Evolutionary conservation across 2,329 filamentous ascomycete species (phyloP), one percentile per base, ranked within the genome.

Genomic region (Dothidotthia symphoricarpi): DNA sequence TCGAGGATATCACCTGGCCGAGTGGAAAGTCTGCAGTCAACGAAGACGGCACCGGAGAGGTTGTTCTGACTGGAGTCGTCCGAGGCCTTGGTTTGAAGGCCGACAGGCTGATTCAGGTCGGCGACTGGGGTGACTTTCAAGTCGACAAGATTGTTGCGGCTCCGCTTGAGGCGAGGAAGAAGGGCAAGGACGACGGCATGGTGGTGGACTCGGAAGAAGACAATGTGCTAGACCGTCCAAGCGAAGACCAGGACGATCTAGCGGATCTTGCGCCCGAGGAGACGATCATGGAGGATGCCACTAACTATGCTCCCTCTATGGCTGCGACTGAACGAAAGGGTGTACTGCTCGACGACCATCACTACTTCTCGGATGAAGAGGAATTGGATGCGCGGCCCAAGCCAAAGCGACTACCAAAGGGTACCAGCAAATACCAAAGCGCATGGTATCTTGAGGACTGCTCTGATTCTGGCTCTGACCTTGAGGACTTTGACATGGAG

Each of bases 351-450:
- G 93, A 98, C 53, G 91, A 97, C 51, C 91, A 98, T 65, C 91
- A 97, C 64, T 98, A 98, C 67, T 98, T 97, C 62, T 90, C 90
- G 0, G 91, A 97, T 28, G 88, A 93, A 31, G 85, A 93, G 36
- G 73, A 75, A 5, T 75, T 77, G 28, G 70, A 81, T 36, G 72
- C 76, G 13, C 72, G 81, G 13, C 69, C 75, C 24, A 69, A 72
- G 22, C 86, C 87, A 6, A 93, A 84, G 68, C 81, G 81, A 46
- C 69, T 98, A 15, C 93, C 93, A 1, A 87, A 83, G 67, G 93
- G 93, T 47, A 98, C 93, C 2, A 97, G 93, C 26, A 81, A 84
- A 39, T 97, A 96, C 67, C 93, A 98, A 69, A 80, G 90, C 15
- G 90, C 91, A 8, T 98, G 93, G 93, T 96, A 86, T 62, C 70